A percentile compares a stretch with the other conserved stretches of the same genome.
These are phyloP conservation scores for Triangularia verruculosa DNA, from an alignment of 2,329 filamentous ascomycete genomes.

Conservation along the genomic window DNA sequence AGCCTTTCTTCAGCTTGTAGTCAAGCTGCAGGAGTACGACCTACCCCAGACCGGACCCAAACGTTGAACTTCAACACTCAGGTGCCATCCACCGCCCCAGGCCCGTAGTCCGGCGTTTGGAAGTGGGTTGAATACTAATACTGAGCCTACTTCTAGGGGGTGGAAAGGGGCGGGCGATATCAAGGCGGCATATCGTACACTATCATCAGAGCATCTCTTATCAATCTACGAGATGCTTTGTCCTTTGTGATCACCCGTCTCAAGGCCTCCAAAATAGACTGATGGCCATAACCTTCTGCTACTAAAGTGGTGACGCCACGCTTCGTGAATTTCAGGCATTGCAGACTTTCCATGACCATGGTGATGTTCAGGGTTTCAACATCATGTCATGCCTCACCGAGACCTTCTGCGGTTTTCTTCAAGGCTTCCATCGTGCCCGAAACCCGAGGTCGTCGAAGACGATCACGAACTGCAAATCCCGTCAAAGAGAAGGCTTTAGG, in stretches of 20 bases:
- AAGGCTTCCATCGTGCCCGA: conserved; percentile 10
- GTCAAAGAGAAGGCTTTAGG: background rate
- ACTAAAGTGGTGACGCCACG: background rate
- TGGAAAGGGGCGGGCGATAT: conserved; percentile 3
- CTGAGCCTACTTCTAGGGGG: background rate
- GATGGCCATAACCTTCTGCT: background rate
- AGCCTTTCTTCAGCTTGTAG: background rate
- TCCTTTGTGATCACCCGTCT: conserved; percentile 3
- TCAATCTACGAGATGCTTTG: background rate
- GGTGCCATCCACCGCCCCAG: background rate
- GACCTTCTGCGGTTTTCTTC: conserved; percentile 6
- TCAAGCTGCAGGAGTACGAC: background rate
- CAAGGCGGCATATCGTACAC: conserved; percentile 14
- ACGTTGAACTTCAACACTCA: conserved; percentile 11
- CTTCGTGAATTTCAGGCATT: background rate
- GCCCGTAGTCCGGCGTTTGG: conserved; percentile 16
- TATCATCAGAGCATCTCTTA: background rate
- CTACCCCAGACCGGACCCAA: background rate
- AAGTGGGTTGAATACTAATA: conserved; percentile 9
- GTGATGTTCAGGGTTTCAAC: background rate
- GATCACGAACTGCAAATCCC: conserved; percentile 8
- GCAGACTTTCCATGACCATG: background rate
- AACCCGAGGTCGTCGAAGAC: background rate
- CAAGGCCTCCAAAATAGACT: conserved; percentile 11
- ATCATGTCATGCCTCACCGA: background rate